A percentile compares a stretch with the other conserved stretches of the same genome.
These are phyloP conservation scores for Lachnellula arida DNA, from an alignment of 2,329 filamentous ascomycete genomes.

Conservation along the genomic window DNA sequence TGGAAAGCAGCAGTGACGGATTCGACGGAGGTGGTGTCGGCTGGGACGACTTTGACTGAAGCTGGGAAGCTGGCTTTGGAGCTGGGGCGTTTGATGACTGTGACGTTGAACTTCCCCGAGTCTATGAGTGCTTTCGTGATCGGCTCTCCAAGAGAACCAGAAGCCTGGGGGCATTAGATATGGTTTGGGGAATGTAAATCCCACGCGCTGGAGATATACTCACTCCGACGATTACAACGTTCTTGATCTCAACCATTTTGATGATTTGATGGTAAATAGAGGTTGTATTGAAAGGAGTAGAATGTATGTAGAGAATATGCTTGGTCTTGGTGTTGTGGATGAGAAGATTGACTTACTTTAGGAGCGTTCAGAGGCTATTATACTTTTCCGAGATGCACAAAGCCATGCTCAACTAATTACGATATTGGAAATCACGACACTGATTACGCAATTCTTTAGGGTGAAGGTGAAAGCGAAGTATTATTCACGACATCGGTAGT, in stretches of 20 bases:
- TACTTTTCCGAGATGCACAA: too few relatives aligned
- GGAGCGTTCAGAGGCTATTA: not conserved
- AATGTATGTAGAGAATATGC: not conserved
- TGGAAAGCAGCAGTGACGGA: conserved; percentile 45
- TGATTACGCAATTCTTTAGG: not conserved
- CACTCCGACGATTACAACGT: conserved; percentile 24
- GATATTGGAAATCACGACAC: too few relatives aligned
- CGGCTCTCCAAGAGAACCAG: conserved; percentile 22
- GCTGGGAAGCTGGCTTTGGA: conserved; percentile 23
- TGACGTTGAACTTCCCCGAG: conserved; percentile 39
- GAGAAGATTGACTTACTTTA: not conserved
- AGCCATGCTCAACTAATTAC: too few relatives aligned
- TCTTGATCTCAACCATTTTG: conserved; percentile 25
- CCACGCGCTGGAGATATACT: conserved; percentile 1
- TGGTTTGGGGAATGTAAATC: not conserved
- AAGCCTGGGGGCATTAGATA: conserved; percentile 13
- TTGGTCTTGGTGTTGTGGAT: not conserved
- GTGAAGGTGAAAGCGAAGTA: not conserved
- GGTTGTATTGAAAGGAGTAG: not conserved
- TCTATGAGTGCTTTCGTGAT: conserved; percentile 22
- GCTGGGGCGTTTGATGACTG: conserved; percentile 42
- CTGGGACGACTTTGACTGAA: conserved; percentile 39
- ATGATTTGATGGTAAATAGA: not conserved
- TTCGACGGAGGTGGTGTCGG: conserved; percentile 39
- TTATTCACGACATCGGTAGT: too few relatives aligned